Evolutionary conservation across 2,329 filamentous ascomycete species (phyloP), one percentile per base, ranked within the genome.

Genomic region (Dothideomycetidae sp.): DNA sequence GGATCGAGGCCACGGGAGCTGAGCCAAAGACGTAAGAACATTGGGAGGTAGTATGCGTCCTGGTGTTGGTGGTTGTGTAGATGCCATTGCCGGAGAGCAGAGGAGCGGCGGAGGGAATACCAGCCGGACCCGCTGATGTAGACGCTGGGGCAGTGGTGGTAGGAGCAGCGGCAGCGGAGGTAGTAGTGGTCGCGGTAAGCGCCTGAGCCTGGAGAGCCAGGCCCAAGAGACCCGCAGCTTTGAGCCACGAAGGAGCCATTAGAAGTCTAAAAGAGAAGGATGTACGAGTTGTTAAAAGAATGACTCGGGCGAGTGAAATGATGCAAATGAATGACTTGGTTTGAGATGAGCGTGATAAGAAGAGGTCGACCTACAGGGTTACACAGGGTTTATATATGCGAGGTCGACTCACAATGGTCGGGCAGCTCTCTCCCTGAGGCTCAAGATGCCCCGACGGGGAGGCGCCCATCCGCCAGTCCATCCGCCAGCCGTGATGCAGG

Each of bases 251-350:
- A 30, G 15, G 33, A 18, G 14, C 13, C 12, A 37, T 37, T 7
- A 26, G 21, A n/a, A 26, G n/a, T 7, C 21, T 7, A 26, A n/a
- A 26, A 26, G 21, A 26, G 21, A n/a, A 26, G n/a, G 21, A 26
- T 7, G n/a, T 26, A 26, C 21, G n/a, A 26, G n/a, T 26, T 7
- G n/a, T 7, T 26, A n/a, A 37, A 37, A 5, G 34, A 37, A 30
- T 18, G 34, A 37, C 34, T 30, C 5, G 14, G 21, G 21, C 21
- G 21, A n/a, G 31, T 33, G 10, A 18, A 33, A 12, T 16, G 9
- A 10, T 33, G 31, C 18, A 33, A n/a, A 33, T 15, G 31, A 33
- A 10, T 33, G 31, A 33, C 31, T 33, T 11, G 31, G 7, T n/a
- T 18, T 15, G 16, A 17, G 7, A 12, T 31, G 16, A 33, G 10